A percentile compares a stretch with the other conserved stretches of the same genome.
Conservation (phyloP, 352 stramenopile species). For the Pythium brachiatum region DNA sequence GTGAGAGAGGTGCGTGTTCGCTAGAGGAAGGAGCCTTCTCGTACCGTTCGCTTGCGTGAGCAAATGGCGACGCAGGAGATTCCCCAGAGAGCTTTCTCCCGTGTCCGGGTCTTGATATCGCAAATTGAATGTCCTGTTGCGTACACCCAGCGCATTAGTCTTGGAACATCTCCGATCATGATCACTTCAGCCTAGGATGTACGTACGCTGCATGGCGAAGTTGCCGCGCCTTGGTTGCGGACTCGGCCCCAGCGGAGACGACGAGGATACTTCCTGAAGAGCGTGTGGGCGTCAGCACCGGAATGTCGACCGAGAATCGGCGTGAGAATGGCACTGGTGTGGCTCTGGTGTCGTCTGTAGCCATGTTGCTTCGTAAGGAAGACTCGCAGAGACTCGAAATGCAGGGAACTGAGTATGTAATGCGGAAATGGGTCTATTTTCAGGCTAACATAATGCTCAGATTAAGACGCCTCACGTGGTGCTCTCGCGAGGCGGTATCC, state of each 20-base stretch:
- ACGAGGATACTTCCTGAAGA: slow-evolving; percentile 5
- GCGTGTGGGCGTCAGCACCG: slow-evolving; percentile 3
- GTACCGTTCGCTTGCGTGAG: slow-evolving; percentile 3
- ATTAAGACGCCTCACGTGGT: slow-evolving; percentile 5
- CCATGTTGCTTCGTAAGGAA: slow-evolving; percentile 1
- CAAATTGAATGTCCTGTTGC: slow-evolving; percentile 23
- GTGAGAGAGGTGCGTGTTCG: neutral
- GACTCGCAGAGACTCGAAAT: too few species aligned
- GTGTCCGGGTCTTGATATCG: slow-evolving; percentile 16
- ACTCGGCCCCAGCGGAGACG: slow-evolving; percentile 14
- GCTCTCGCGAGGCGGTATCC: slow-evolving; percentile 31
- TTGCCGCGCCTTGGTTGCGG: slow-evolving; percentile 26
- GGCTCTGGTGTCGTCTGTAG: neutral
- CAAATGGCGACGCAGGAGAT: slow-evolving; percentile 20
- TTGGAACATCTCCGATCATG: neutral
- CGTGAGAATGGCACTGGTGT: neutral
- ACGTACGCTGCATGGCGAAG: slow-evolving; percentile 27
- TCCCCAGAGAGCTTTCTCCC: slow-evolving; percentile 11
- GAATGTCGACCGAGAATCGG: slow-evolving; percentile 14
- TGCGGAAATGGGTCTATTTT: slow-evolving; percentile 25
- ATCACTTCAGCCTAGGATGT: neutral
- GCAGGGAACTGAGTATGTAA: too few species aligned
- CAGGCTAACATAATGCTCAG: neutral
- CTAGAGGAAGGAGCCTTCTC: too few species aligned
- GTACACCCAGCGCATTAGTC: neutral